Percentiles rank a stretch among this genome's conserved stretches.
Conservation (phyloP, 75 land plant genomes). For the Selaginella tamariscina region DNA sequence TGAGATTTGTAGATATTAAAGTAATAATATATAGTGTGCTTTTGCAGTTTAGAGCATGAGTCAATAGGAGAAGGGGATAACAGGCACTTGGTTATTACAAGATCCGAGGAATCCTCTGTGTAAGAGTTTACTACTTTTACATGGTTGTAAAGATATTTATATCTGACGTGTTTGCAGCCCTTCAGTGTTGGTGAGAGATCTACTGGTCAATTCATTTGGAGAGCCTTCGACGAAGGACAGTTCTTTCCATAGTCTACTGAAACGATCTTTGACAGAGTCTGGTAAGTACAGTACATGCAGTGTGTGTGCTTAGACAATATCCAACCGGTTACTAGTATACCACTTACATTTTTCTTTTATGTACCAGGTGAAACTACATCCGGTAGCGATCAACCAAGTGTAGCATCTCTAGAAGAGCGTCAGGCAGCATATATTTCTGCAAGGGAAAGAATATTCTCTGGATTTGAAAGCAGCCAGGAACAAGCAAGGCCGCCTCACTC, state of each 20-base stretch:
- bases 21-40: not conserved
- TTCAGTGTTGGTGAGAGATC: slow-evolving; percentile 68
- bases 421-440: slow-evolving; percentile 82
- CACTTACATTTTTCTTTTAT: no score
- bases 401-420: slow-evolving; percentile 49
- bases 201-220: slow-evolving; percentile 51
- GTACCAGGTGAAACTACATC: not conserved
- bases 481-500: not conserved
- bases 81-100: slow-evolving; percentile 57
- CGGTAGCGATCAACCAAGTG: not conserved
- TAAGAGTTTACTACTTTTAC: slow-evolving; percentile 29
- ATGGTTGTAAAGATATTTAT: not conserved
- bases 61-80: slow-evolving; percentile 89
- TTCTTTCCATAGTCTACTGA: not conserved
- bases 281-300: no score
- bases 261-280: not conserved
- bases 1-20: no score
- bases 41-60: slow-evolving; percentile 69
- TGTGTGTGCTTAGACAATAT: no score
- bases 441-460: slow-evolving; percentile 70
- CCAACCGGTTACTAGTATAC: no score
- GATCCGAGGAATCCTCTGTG: slow-evolving; percentile 69
- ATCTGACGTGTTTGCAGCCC: slow-evolving; percentile 42
- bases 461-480: not conserved
- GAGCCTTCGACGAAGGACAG: not conserved